Evolutionary conservation across 164 flowering plant species (phyloP), one percentile per base, ranked within the genome.

Genomic region (Chloranthus sessilifolius): DNA sequence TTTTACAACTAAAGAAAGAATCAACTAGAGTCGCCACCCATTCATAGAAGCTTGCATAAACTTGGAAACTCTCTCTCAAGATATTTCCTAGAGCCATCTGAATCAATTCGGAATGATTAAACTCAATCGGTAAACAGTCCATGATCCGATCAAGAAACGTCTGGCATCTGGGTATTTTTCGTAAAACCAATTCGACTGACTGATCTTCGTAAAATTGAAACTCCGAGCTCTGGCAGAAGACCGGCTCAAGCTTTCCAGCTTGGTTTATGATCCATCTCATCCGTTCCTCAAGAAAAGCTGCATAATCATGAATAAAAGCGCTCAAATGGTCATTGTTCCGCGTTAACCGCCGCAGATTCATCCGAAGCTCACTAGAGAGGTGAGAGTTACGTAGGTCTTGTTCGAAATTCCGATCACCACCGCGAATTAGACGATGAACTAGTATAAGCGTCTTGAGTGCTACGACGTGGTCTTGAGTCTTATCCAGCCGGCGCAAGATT

Each of bases 11-110:
- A 17, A 78, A 76, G 58, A 83, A 70, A 53, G 73, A 66, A 45
- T 78, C 74, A 5, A 66, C 49, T 12, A 83, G 63, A 43, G 71
- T 66, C 9, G 82, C 76, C n/a, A 83, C 63, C 22, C 78, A 78
- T 50, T 83, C 91, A 40, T 72, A 69, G 19, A 76, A 68, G 30
- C 64, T 74, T 31, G 31, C 56, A 66, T 83, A 80, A 30, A 83
- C 64, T 66, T 80, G 85, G 53, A 78, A 78, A 56, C 85, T 75
- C 66, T 83, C 91, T 55, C 72, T 74, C 37, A 83, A 55, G 52
- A 69, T 74, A 52, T 58, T 58, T 58, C 43, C 43, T 64, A 80
- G 63, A 34, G 71, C 69, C 21, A 74, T 64, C 47, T 62, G 63
- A 60, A 55, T 70, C 43, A 73, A 14, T 58, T 66, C 24, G 27